Conservation (phyloP, 371 early-diverging fungal species). For the Dipsacomyces acuminosporus region DNA sequence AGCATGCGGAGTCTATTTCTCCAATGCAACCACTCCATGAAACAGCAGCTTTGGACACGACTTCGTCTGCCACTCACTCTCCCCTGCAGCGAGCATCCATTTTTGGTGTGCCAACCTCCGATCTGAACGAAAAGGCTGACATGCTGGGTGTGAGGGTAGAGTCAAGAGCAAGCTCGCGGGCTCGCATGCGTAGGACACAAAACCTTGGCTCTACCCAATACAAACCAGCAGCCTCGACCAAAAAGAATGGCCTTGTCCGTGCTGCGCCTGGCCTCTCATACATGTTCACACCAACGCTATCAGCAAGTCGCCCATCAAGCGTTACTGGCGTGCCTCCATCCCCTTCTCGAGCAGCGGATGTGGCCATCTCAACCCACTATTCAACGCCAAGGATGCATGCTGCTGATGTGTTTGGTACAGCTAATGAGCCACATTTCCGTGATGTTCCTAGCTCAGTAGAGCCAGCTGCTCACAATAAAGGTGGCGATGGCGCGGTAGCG, state of each 20-base stretch:
- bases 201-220: constrained; percentile 37
- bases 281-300: constrained; percentile 40
- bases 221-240: constrained; percentile 22
- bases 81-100: too few species aligned
- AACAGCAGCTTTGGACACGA: too few species aligned
- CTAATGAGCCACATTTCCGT: too few species aligned
- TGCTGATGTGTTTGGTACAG: too few species aligned
- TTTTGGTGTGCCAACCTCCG: too few species aligned
- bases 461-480: too few species aligned
- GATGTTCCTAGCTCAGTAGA: too few species aligned
- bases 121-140: constrained; percentile 3
- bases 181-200: constrained; percentile 12
- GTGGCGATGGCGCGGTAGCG: too few species aligned
- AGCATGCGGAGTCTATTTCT: too few species aligned
- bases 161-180: constrained; percentile 21
- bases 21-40: too few species aligned
- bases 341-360: constrained; percentile 1
- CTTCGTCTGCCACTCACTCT: too few species aligned
- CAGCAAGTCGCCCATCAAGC: constrained; percentile 39
- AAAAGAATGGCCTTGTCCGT: constrained; percentile 25
- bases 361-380: not conserved
- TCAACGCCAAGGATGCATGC: too few species aligned
- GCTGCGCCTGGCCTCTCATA: constrained; percentile 42
- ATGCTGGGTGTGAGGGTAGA: constrained; percentile 13
- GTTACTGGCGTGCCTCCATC: constrained; percentile 22